Percentiles rank a stretch among this genome's conserved stretches.
phyloP scores from a whole-genome alignment of 352 stramenopile species.

The Globisporangium splendens region DNA sequence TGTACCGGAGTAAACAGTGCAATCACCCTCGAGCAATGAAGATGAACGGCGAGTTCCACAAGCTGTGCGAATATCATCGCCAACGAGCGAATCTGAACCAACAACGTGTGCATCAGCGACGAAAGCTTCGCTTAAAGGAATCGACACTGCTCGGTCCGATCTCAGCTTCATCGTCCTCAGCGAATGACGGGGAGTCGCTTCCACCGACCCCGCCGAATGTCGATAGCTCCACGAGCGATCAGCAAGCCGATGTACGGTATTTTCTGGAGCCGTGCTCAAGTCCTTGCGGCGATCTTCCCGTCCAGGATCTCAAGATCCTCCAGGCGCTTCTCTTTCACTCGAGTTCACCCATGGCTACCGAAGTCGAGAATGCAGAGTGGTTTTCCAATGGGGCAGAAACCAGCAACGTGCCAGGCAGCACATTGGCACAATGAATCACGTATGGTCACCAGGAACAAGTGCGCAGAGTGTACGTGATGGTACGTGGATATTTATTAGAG shows the following conservation, averaged over 20 bases:
- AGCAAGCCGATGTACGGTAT: not conserved
- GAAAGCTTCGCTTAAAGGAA: constrained; percentile 3
- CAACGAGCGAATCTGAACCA: constrained; percentile 36
- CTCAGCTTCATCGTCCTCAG: not conserved
- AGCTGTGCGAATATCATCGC: constrained; percentile 30
- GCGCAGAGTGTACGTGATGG: no score
- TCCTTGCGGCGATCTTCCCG: constrained; percentile 8
- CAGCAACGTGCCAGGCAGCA: no score
- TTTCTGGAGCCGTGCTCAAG: constrained; percentile 8
- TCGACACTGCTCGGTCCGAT: not conserved
- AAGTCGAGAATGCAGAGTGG: no score
- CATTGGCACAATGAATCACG: no score
- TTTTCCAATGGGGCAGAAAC: no score
- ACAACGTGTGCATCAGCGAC: constrained; percentile 23
- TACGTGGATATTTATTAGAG: no score
- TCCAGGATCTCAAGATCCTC: constrained; percentile 7
- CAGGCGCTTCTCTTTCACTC: constrained; percentile 6
- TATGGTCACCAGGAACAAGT: no score
- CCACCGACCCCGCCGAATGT: not conserved
- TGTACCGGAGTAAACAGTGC: constrained; percentile 30
- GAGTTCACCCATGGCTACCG: not conserved
- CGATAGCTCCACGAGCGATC: no score
- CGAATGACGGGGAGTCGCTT: not conserved
- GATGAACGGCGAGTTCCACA: constrained; percentile 30
- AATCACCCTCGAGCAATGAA: constrained; percentile 27